These are phyloP conservation scores for Betula pendula DNA, from an alignment of 306 rosid genomes.

Conservation along the genomic window DNA sequence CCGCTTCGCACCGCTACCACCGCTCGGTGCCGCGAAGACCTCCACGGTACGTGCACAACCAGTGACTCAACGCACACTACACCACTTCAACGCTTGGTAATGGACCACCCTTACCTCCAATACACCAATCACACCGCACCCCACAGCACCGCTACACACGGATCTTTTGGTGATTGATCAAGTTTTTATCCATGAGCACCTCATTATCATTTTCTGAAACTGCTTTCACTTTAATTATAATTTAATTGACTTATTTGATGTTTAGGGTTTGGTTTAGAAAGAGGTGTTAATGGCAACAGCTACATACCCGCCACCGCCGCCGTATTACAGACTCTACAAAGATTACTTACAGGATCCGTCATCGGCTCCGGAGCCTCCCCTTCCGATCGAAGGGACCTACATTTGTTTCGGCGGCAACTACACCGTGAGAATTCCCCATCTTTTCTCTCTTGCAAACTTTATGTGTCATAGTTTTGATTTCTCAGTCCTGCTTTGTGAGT, in stretches of 20 bases:
- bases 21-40: no score
- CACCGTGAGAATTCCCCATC: slow-evolving; percentile 45
- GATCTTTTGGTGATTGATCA: background rate
- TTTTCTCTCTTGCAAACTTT: slow-evolving; percentile 5
- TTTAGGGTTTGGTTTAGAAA: slow-evolving; percentile 20
- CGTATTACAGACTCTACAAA: slow-evolving; percentile 81
- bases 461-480: slow-evolving; percentile 2
- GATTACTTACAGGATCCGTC: slow-evolving; percentile 75
- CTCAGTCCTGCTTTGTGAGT: background rate
- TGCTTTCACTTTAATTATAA: background rate
- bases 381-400: slow-evolving; percentile 80
- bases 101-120: no score
- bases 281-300: slow-evolving; percentile 70
- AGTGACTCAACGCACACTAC: no score
- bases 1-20: no score
- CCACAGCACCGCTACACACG: no score
- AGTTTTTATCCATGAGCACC: background rate
- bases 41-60: no score
- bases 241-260: slow-evolving; percentile 1
- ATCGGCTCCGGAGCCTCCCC: slow-evolving; percentile 84
- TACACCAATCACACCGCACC: no score
- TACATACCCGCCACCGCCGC: slow-evolving; percentile 91
- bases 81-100: no score
- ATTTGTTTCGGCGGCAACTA: slow-evolving; percentile 74
- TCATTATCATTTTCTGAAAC: background rate